Conservation (phyloP, 345 rosid genomes). For the Dipteronia dyeriana region DNA sequence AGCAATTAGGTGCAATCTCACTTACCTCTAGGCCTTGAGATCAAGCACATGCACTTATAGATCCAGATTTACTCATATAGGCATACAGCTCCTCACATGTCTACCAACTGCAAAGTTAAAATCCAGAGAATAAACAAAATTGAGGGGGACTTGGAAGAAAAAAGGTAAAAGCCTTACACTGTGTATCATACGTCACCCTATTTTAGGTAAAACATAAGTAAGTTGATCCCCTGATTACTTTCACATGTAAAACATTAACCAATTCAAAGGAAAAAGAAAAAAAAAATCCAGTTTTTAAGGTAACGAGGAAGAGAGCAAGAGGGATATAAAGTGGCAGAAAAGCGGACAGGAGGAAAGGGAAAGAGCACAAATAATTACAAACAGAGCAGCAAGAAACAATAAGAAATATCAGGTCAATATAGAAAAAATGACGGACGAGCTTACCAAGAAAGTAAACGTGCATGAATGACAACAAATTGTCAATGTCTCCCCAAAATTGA, state of each 20-base stretch:
- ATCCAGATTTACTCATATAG: neutral
- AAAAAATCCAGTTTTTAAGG: neutral
- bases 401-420: neutral
- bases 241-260: neutral
- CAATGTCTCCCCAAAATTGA: neutral
- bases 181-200: too few species aligned
- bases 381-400: neutral
- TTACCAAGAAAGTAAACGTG: neutral
- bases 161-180: neutral
- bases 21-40: too few species aligned
- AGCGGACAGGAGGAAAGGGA: too few species aligned
- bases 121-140: constrained; percentile 2
- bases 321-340: too few species aligned
- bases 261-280: too few species aligned
- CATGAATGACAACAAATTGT: neutral
- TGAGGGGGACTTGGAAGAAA: neutral
- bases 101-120: neutral
- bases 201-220: neutral
- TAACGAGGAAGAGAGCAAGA: too few species aligned
- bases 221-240: neutral
- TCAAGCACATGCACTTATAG: too few species aligned
- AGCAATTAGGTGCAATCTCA: too few species aligned
- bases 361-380: neutral
- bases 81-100: neutral
- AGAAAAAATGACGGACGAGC: neutral